Base-by-base conservation (phyloP, 768 basidiomycete species). In the Suillus alpinus region DNA sequence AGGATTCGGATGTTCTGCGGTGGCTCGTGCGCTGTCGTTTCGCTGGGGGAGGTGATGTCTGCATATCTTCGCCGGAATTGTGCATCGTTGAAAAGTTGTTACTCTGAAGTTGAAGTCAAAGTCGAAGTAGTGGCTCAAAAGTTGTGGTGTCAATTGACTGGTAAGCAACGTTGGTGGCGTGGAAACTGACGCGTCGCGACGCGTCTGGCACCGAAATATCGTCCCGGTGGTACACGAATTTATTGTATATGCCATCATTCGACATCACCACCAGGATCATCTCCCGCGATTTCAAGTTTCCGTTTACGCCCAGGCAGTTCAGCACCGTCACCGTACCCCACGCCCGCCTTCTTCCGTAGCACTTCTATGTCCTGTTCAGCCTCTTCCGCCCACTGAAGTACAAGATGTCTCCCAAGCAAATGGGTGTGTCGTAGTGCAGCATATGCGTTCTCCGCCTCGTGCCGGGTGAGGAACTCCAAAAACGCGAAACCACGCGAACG, bases 401-500 rank as follows among this genome's bases (percentile, higher is more conserved):
- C 94, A 47, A 99, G 77, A 81, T 99, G 97, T 39, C 97, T 78
- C 9, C 97, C 96, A 23, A 99, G 86, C 67, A 98, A 86, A 80
- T 98, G 97, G 0, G 95, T 97, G 74, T 98, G 95, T 65, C 86
- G 84, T 26, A 99, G 83, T 12, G 93, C 87, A 31, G 83, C 85
- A 73, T 89, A 94, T 0, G 94, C 96, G 46, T 88, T 88, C 72
- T 94, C 90, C 2, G 96, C 96, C 68, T 99, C 96, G 53, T 87
- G 86, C 18, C 91, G 83, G 2, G 93, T 88, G 20, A 91, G 83
- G 71, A 98, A 98, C 65, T 99, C 95, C 67, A 98, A 80, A 78
- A 98, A 99, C 1, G 95, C 97, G 72, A 98, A 99, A 4, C 97
- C 97, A 36, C 97, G 87, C 2, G 91, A 87, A 49, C 89, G 84